A percentile compares a stretch with the other conserved stretches of the same genome.
These are phyloP conservation scores for Bipolaris bicolor DNA, from an alignment of 2,329 filamentous ascomycete species.

Conservation along the genomic window DNA sequence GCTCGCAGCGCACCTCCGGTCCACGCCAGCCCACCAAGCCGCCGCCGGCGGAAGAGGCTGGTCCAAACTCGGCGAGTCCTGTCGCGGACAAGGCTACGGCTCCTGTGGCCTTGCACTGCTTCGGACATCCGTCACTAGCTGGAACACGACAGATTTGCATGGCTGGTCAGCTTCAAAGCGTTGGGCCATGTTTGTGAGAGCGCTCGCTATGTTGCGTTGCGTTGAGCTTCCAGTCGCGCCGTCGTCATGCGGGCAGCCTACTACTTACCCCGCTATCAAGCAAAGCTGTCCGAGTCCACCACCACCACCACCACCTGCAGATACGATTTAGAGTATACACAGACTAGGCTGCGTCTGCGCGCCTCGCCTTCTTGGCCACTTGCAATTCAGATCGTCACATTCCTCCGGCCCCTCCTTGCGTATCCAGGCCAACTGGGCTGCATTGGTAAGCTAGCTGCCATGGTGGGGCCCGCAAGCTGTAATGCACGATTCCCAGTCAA, in stretches of 20 bases:
- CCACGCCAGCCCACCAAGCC: conserved; percentile 23
- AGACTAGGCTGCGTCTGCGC: conserved; percentile 21
- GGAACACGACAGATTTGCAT: conserved; percentile 4
- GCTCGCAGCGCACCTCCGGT: conserved; percentile 45
- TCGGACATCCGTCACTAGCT: conserved; percentile 1
- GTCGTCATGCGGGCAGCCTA: conserved; percentile 15
- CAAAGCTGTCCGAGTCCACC: conserved; percentile 28
- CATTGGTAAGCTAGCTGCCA: conserved; percentile 25
- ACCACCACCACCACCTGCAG: conserved; percentile 18
- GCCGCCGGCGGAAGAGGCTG: conserved; percentile 34
- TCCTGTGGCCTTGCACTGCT: conserved; percentile 28
- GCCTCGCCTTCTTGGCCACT: conserved; percentile 16
- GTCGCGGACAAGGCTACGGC: conserved; percentile 40
- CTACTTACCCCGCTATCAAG: conserved; percentile 23
- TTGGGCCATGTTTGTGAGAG: conserved; percentile 8
- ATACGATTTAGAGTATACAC: conserved; percentile 24
- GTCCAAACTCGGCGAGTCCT: conserved; percentile 36
- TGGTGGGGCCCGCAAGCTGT: conserved; percentile 16
- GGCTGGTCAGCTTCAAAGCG: background rate
- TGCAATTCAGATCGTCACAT: conserved; percentile 19
- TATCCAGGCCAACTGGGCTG: conserved; percentile 12
- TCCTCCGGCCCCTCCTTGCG: conserved; percentile 26
- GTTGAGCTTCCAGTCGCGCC: background rate
- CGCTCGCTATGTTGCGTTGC: background rate
- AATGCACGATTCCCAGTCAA: conserved; percentile 5